Conservation (phyloP, 345 rosid species). For the Acer negundo region DNA sequence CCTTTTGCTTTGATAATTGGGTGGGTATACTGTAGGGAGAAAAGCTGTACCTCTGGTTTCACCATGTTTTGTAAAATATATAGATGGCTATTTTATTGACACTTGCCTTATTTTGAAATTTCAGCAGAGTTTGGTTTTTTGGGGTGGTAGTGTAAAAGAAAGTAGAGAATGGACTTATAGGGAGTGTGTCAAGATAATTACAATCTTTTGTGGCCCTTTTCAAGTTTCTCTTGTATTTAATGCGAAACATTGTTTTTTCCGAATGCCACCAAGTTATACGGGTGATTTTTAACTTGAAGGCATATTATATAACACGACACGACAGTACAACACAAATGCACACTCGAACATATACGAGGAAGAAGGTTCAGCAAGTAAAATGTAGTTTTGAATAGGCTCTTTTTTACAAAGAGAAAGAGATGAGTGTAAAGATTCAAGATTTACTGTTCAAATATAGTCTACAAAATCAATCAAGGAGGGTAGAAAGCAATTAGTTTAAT, state of each 20-base stretch:
- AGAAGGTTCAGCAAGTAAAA: not conserved
- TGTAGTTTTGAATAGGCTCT: not conserved
- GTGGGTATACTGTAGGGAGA: not conserved
- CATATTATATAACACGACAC: not conserved
- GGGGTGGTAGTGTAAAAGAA: not conserved
- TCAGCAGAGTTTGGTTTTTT: not conserved
- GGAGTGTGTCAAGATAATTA: not conserved
- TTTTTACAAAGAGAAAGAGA: not conserved
- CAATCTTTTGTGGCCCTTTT: not conserved
- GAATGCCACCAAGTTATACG: not conserved
- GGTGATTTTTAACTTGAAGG: not conserved
- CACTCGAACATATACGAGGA: not conserved
- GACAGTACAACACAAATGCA: no score
- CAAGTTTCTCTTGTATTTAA: not conserved
- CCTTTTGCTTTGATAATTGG: not conserved
- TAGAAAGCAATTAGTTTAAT: not conserved
- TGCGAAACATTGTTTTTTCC: not conserved
- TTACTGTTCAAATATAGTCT: not conserved
- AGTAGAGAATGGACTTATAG: not conserved
- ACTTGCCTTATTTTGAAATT: not conserved
- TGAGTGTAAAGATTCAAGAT: not conserved
- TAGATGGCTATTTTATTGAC: not conserved
- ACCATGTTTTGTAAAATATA: not conserved
- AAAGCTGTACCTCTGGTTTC: not conserved
- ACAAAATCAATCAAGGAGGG: not conserved